phyloP scores from a whole-genome alignment of 441 rosid species.

The Omphalea diandra region DNA sequence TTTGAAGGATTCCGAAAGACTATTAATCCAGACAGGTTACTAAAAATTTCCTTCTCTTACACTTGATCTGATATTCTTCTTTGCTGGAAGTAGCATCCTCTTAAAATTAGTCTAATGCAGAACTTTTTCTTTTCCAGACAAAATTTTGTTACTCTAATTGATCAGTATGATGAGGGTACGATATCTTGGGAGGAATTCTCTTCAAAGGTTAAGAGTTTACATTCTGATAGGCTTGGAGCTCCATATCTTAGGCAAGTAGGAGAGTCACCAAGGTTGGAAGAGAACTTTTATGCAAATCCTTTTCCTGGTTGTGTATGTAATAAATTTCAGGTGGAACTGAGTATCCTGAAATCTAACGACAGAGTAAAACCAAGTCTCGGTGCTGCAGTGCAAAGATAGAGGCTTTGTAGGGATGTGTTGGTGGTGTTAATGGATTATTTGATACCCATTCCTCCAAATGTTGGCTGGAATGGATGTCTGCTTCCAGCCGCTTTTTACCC shows the following conservation, averaged over 20 bases:
- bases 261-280: conserved; percentile 75
- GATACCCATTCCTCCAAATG: conserved; percentile 4
- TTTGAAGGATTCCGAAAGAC: conserved; percentile 88
- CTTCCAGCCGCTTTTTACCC: conserved; percentile 16
- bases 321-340: conserved; percentile 33
- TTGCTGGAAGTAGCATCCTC: background rate
- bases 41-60: background rate
- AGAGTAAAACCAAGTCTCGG: conserved; percentile 23
- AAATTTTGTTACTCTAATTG: conserved; percentile 65
- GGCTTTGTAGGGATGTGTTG: conserved; percentile 16
- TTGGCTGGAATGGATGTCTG: conserved; percentile 16
- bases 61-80: background rate
- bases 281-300: conserved; percentile 90
- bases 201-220: conserved; percentile 55
- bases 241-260: conserved; percentile 66
- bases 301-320: conserved; percentile 82
- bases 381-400: conserved; percentile 36
- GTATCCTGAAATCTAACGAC: conserved; percentile 21
- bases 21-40: conserved; percentile 83
- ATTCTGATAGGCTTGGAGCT: conserved; percentile 64
- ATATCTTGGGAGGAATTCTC: conserved; percentile 77
- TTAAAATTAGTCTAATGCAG: conserved; percentile 3
- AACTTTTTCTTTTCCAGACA: conserved; percentile 43
- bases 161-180: conserved; percentile 64
- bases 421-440: conserved; percentile 12